Base-by-base conservation (phyloP, 441 rosid genomes). In the Populus hybrid region DNA sequence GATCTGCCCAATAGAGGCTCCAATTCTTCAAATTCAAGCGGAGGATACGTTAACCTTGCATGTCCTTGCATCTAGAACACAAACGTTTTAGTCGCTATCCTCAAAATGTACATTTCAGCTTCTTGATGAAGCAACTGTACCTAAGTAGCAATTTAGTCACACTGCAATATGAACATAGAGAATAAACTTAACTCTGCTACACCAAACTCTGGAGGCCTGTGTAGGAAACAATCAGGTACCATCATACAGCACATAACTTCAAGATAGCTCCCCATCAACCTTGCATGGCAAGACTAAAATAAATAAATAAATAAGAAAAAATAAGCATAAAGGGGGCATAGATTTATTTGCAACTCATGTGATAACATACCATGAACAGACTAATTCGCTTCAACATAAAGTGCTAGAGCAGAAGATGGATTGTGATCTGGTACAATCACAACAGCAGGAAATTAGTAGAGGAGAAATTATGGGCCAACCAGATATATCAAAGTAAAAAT, bases 351-450 rank as follows among this genome's bases (percentile, higher is more conserved):
- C 57, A 76, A 68, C 68, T 75, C 10, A 5, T 28, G 3, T 28
- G 20, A 32, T 66, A 73, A 4, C 85, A 73, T 78, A 87, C 92
- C 81, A 65, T 72, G 46, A 38, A 72, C 40, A 73, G 38, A 24
- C 78, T 81, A 86, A 67, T 50, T 85, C 71, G 86, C 83, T 82
- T 88, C 89, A 1, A 76, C 65, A 35, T 82, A 81, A 54, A 83
- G 73, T 24, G 89, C 76, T 77, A 84, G 78, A 38, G 90, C 82
- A 78, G 88, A 80, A 28, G 88, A 86, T n/a, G 88, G 81, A 72
- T 24, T 73, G 73, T 78, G 74, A 57, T 93, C 97, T 91, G 80
- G 59, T 68, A 77, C 18, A 82, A 76, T 59, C n/a, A 68, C 63
- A 40, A 78, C 2, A 72, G 35, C 26, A 79, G 14, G 70, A 30